These are phyloP conservation scores for Nectriaceae sp. DNA, from an alignment of 2,329 filamentous ascomycete species.

Conservation along the genomic window DNA sequence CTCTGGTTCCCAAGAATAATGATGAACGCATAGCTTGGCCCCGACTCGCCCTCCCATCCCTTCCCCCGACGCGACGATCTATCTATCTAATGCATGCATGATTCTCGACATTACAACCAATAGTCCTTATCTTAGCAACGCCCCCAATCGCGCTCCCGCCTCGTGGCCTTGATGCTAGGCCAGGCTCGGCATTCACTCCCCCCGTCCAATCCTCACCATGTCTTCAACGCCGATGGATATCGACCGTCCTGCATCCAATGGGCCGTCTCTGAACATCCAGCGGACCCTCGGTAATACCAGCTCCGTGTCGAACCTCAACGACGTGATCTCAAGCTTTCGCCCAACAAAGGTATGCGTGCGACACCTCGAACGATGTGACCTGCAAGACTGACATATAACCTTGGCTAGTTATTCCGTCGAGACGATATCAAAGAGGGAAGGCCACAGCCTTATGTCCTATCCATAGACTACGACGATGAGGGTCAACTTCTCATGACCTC, in stretches of 20 bases:
- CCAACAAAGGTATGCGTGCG: slow-evolving; percentile 69
- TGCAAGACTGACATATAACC: neutral
- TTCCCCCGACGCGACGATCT: no score
- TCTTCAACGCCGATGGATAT: slow-evolving; percentile 60
- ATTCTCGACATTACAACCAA: no score
- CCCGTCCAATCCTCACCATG: slow-evolving; percentile 43
- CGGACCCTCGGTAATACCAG: slow-evolving; percentile 46
- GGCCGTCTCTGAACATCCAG: slow-evolving; percentile 51
- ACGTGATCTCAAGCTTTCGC: slow-evolving; percentile 76
- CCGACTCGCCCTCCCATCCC: no score
- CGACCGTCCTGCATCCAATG: slow-evolving; percentile 47
- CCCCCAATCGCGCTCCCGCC: no score
- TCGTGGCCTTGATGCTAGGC: no score
- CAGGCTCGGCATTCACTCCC: no score
- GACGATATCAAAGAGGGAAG: slow-evolving; percentile 55
- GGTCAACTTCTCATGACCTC: slow-evolving; percentile 91
- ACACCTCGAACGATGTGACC: neutral
- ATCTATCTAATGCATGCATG: no score
- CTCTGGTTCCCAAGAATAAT: no score
- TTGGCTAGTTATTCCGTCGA: slow-evolving; percentile 55
- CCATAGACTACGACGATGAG: slow-evolving; percentile 93
- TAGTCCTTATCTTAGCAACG: no score
- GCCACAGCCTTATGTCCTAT: slow-evolving; percentile 70
- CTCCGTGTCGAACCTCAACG: slow-evolving; percentile 68
- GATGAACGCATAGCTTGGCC: no score